Evolutionary conservation across 2,329 filamentous ascomycete species (phyloP).

Genomic region (Trichoderma aggressivum): DNA sequence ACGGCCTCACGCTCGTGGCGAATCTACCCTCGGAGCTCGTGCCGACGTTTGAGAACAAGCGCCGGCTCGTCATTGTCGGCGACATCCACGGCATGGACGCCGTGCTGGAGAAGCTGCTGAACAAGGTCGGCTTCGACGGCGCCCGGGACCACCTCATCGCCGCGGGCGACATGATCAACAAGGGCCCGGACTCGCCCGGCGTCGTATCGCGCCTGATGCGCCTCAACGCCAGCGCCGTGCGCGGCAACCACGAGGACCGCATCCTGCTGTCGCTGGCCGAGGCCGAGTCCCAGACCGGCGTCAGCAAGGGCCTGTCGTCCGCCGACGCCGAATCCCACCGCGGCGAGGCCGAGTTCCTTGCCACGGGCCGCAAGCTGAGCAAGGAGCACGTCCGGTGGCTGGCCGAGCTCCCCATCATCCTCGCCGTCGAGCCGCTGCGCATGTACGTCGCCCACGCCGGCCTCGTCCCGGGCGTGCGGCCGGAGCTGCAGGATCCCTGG

Average conservation of each 20-base stretch:
- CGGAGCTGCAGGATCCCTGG: conserved; percentile 70
- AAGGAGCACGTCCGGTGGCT: conserved; percentile 67
- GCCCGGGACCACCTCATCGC: conserved; percentile 68
- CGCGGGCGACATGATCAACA: conserved; percentile 76
- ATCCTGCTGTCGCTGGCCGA: conserved; percentile 64
- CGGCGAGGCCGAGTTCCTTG: conserved; percentile 43
- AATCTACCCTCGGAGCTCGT: conserved; percentile 31
- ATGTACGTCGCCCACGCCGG: conserved; percentile 80
- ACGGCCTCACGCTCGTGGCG: conserved; percentile 31
- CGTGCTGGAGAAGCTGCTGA: conserved; percentile 63
- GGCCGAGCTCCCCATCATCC: conserved; percentile 69
- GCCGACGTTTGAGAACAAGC: conserved; percentile 38
- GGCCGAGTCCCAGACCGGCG: conserved; percentile 26
- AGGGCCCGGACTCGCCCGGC: conserved; percentile 77
- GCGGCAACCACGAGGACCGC: conserved; percentile 90
- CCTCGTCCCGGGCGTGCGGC: conserved; percentile 68
- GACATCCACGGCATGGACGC: conserved; percentile 87
- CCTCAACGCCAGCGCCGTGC: conserved; percentile 73
- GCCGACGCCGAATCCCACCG: conserved; percentile 29
- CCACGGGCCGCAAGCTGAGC: conserved; percentile 52
- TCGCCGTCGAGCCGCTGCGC: conserved; percentile 63
- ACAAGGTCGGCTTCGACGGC: conserved; percentile 59
- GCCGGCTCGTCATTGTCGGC: conserved; percentile 75
- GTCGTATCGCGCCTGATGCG: conserved; percentile 73
- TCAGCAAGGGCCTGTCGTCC: conserved; percentile 28